Evolutionary conservation across 1,284 basidiomycete genomes (phyloP).

Genomic region (Leucoagaricus sp.): DNA sequence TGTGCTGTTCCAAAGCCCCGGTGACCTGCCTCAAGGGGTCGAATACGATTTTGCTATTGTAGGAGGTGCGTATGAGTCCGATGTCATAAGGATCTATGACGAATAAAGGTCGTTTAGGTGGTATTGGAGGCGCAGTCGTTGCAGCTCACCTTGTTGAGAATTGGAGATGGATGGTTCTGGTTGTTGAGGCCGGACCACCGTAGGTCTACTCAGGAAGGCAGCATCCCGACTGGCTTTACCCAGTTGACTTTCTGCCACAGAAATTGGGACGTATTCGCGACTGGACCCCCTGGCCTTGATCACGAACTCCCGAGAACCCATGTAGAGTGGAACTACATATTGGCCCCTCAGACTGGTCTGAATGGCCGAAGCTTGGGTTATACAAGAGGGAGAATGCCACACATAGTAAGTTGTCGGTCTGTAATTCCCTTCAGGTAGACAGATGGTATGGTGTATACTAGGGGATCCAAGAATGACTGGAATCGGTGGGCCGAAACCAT

Average conservation of each 20-base stretch:
- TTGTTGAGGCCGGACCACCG: conserved; percentile 11
- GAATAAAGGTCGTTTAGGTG: background rate
- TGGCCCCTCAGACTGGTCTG: background rate
- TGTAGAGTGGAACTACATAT: conserved; percentile 6
- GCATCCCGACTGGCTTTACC: background rate
- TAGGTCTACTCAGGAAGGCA: background rate
- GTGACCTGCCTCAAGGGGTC: background rate
- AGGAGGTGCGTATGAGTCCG: background rate
- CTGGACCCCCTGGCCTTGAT: background rate
- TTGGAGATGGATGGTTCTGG: background rate
- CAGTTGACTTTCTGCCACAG: background rate
- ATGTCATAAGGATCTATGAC: background rate
- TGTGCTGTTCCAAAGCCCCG: background rate
- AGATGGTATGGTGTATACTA: background rate
- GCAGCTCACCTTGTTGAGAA: conserved; percentile 4
- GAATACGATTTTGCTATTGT: background rate
- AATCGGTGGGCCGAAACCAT: background rate
- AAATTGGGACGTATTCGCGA: background rate
- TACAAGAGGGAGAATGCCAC: background rate
- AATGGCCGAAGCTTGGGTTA: background rate
- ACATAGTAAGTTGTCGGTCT: background rate
- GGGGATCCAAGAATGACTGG: conserved; percentile 1
- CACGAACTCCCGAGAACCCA: background rate
- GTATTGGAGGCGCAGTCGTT: background rate
- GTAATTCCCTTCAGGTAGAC: no score